Conservation (phyloP, 2,329 filamentous ascomycete species). For the Xylaria sp. region DNA sequence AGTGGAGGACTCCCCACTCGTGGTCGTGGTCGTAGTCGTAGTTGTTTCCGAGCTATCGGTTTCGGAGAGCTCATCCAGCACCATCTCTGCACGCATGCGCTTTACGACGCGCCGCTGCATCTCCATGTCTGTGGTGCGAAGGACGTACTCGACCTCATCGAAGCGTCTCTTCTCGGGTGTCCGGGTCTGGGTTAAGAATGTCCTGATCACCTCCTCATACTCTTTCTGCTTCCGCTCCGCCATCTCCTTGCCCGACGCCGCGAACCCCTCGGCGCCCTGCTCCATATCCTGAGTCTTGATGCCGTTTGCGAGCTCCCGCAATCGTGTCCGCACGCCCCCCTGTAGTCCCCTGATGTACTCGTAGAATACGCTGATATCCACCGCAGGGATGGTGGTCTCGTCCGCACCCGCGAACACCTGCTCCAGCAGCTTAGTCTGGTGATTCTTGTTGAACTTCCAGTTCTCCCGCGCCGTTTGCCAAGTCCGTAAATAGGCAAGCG, state of each 20-base stretch:
- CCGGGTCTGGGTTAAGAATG: constrained; percentile 53
- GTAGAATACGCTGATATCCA: constrained; percentile 75
- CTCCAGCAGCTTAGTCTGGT: constrained; percentile 86
- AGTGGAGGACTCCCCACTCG: constrained; percentile 37
- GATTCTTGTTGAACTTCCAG: constrained; percentile 98
- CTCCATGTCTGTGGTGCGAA: constrained; percentile 60
- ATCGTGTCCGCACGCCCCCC: constrained; percentile 75
- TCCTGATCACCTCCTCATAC: constrained; percentile 66
- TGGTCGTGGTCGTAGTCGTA: constrained; percentile 37
- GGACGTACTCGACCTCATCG: constrained; percentile 63
- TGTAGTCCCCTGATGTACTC: constrained; percentile 83
- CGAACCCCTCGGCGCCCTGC: constrained; percentile 59
- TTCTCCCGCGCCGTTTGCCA: constrained; percentile 75
- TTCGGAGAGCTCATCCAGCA: constrained; percentile 65
- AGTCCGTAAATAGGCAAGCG: constrained; percentile 79
- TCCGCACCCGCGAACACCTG: constrained; percentile 73
- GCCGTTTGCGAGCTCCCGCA: constrained; percentile 73
- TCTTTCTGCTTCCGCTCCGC: constrained; percentile 62
- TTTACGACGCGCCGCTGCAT: constrained; percentile 67
- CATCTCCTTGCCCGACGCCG: constrained; percentile 54
- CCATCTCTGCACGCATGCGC: constrained; percentile 70
- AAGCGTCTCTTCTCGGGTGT: constrained; percentile 59
- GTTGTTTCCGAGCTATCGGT: constrained; percentile 53
- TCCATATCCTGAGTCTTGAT: constrained; percentile 67
- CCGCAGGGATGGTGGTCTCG: constrained; percentile 73